Evolutionary conservation across 768 basidiomycete genomes (phyloP), one percentile per base, ranked within the genome.

Genomic region (Bullera alba): DNA sequence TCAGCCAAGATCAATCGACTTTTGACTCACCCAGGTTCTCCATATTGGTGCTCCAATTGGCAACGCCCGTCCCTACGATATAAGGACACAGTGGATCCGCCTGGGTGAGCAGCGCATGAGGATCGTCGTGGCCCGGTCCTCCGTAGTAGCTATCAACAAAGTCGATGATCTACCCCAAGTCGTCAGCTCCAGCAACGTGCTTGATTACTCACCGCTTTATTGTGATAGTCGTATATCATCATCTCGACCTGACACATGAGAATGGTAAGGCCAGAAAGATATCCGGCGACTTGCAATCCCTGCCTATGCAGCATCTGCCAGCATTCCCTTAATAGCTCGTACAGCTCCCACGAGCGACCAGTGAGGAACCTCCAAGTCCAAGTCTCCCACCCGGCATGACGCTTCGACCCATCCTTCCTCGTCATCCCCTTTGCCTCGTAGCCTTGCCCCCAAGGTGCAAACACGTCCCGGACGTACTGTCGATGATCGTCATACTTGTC

Each of bases 221-320:
- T 35, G 19, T 5, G 37, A 14, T 52, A 42, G 35, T 60, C 58
- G 42, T 49, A 37, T 17, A 42, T 21, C 46, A 63, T 55, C 37
- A 60, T 57, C 50, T 42, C 29, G 23, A 61, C 49, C 32, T 67
- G 60, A 47, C 53, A 49, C 17, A 51, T 30, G 2, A 49, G 26
- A 12, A 67, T 47, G 26, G 58, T 49, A 2, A 48, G 4, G 15
- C 51, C 62, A 26, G 47, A 55, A 1, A 64, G 15, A 4, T 57
- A 56, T 4, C 65, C 60, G 6, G 41, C 48, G 15, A 60, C 46
- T 42, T 67, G 65, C 23, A 64, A 25, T 5, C 62, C 62, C 45
- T 67, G 65, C 17, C 56, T 43, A 14, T 43, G 10, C 6, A 56
- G 14, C 43, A 48, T 57, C 2, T 36, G 41, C 45, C 41, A 56